Evolutionary conservation across 257 asterid genomes (phyloP).

Genomic region (Nicotiana undulata): DNA sequence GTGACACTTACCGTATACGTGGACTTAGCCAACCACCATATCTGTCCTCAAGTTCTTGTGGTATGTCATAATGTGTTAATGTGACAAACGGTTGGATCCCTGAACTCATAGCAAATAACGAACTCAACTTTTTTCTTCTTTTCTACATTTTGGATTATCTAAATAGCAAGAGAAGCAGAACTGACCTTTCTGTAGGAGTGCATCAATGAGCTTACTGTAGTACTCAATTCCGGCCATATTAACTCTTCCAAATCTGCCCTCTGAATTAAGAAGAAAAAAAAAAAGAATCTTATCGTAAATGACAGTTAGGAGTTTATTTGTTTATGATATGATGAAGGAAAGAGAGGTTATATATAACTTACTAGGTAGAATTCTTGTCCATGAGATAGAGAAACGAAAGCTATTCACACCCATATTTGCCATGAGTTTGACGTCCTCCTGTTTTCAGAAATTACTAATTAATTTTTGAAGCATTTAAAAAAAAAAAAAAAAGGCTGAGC

Average conservation of each 20-base stretch:
- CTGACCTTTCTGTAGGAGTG: constrained; percentile 40
- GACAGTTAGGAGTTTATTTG: background rate
- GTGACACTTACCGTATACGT: constrained; percentile 19
- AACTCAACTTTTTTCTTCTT: background rate
- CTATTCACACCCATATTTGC: constrained; percentile 9
- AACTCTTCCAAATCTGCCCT: constrained; percentile 44
- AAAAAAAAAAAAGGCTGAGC: background rate
- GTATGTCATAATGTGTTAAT: constrained; percentile 54
- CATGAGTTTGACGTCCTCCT: constrained; percentile 14
- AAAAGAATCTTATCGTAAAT: background rate
- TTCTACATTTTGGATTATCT: too few relatives aligned
- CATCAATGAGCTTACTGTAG: constrained; percentile 50
- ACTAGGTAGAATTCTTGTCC: constrained; percentile 19
- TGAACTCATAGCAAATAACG: constrained; percentile 6
- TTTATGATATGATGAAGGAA: background rate
- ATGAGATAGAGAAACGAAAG: constrained; percentile 16
- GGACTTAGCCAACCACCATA: constrained; percentile 62
- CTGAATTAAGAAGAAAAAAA: constrained; percentile 13
- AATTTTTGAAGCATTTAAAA: background rate
- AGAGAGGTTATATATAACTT: background rate
- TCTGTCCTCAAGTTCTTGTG: constrained; percentile 69
- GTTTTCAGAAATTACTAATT: background rate
- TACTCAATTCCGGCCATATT: constrained; percentile 47
- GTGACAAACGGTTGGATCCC: constrained; percentile 58
- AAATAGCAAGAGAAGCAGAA: background rate